Percentiles rank a stretch among this genome's conserved stretches.
phyloP scores from a whole-genome alignment of 2,329 filamentous ascomycete species.

The Pyrenophora seminiperda region DNA sequence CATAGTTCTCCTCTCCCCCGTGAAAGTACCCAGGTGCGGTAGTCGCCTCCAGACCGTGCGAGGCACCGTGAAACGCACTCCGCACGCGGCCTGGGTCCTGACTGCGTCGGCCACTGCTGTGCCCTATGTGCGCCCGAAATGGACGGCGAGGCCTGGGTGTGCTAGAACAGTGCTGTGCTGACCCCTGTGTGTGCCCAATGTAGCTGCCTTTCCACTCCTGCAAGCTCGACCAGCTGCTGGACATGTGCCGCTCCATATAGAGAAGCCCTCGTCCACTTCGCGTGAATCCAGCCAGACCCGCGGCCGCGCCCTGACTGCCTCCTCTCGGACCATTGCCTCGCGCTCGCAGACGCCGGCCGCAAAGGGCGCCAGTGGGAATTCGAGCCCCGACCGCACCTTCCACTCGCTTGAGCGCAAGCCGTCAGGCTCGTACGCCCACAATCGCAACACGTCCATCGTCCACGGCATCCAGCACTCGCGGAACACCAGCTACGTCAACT shows the following conservation, averaged over 20 bases:
- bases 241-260: conserved; percentile 47
- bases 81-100: conserved; percentile 20
- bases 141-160: conserved; percentile 23
- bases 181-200: conserved; percentile 30
- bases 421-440: conserved; percentile 75
- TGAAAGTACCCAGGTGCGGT: conserved; percentile 5
- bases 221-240: conserved; percentile 47
- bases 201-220: conserved; percentile 49
- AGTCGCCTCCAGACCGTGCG: conserved; percentile 16
- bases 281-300: conserved; percentile 53
- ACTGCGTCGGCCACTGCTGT: conserved; percentile 20
- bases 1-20: conserved; percentile 9
- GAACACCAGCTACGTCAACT: conserved; percentile 84
- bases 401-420: conserved; percentile 55
- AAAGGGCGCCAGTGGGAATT: conserved; percentile 38
- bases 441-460: conserved; percentile 95
- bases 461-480: conserved; percentile 91
- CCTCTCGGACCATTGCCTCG: conserved; percentile 51
- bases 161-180: conserved; percentile 33
- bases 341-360: conserved; percentile 52
- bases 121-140: conserved; percentile 28
- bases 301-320: conserved; percentile 53
- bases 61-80: conserved; percentile 26
- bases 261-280: conserved; percentile 37
- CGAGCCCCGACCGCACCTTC: conserved; percentile 47